A percentile compares a stretch with the other conserved stretches of the same genome.
Evolutionary conservation across 2,329 filamentous ascomycete genomes (phyloP).

Genomic region (Aspergillus terreus): DNA sequence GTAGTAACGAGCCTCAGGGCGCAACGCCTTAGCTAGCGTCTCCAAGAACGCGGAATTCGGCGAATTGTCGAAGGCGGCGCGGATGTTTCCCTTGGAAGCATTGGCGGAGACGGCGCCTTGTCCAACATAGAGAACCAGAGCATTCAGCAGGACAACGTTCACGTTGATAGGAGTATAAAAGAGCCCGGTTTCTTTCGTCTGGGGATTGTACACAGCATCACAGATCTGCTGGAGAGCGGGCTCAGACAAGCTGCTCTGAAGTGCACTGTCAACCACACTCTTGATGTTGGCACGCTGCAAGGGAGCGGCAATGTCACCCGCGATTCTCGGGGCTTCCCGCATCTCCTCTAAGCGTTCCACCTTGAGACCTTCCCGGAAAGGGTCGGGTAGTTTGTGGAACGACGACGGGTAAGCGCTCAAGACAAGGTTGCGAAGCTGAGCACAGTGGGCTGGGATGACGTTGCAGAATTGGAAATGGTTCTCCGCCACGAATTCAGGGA

Average conservation of each 20-base stretch:
- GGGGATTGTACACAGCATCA: conserved; percentile 63
- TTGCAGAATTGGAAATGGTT: conserved; percentile 80
- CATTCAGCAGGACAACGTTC: conserved; percentile 70
- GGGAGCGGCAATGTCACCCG: conserved; percentile 57
- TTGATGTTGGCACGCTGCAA: conserved; percentile 51
- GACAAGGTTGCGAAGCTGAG: conserved; percentile 84
- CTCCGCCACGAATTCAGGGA: conserved; percentile 85
- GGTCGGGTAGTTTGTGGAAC: conserved; percentile 69
- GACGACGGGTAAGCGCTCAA: conserved; percentile 73
- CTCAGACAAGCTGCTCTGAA: conserved; percentile 63
- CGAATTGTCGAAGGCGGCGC: conserved; percentile 61
- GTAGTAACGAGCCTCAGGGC: conserved; percentile 77
- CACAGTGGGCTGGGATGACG: conserved; percentile 76
- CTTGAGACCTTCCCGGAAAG: conserved; percentile 69
- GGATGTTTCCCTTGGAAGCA: conserved; percentile 53
- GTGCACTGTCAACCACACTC: conserved; percentile 48
- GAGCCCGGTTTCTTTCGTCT: conserved; percentile 58
- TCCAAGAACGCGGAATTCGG: conserved; percentile 70
- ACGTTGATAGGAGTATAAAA: conserved; percentile 65
- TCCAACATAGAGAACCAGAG: conserved; percentile 78
- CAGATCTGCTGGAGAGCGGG: conserved; percentile 68
- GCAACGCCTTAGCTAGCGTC: conserved; percentile 70
- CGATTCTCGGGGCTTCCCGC: conserved; percentile 62
- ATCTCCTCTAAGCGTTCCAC: conserved; percentile 74
- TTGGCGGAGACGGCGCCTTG: conserved; percentile 64